phyloP scores from a whole-genome alignment of 2,329 filamentous ascomycete species.

The Nemania bipapillata region DNA sequence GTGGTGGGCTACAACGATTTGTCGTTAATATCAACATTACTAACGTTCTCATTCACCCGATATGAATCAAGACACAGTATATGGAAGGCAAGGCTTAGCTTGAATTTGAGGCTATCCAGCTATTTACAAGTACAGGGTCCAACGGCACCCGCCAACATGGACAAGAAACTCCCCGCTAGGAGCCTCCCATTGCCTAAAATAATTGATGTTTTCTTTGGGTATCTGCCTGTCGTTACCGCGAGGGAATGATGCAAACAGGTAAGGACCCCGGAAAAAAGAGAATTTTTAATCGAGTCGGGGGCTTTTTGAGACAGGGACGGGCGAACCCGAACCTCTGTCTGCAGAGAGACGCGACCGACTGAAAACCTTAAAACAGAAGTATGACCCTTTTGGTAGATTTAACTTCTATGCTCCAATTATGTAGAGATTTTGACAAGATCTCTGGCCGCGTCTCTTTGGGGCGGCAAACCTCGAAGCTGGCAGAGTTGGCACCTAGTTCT shows the following conservation, averaged over 20 bases:
- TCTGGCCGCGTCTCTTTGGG: too few species aligned
- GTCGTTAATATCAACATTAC: neutral
- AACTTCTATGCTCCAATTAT: constrained; percentile 48
- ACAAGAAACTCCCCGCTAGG: constrained; percentile 52
- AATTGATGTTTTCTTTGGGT: constrained; percentile 23
- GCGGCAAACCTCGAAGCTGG: too few species aligned
- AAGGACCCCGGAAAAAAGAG: constrained; percentile 40
- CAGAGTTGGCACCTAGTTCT: too few species aligned
- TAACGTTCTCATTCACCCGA: constrained; percentile 1
- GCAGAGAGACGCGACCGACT: constrained; percentile 62
- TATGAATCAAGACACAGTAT: constrained; percentile 11
- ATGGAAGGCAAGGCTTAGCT: constrained; percentile 37
- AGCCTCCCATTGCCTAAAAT: constrained; percentile 49
- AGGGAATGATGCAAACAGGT: constrained; percentile 23
- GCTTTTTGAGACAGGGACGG: constrained; percentile 53
- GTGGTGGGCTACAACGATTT: neutral
- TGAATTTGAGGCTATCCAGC: constrained; percentile 51
- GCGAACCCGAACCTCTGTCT: constrained; percentile 46
- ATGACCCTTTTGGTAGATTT: constrained; percentile 51
- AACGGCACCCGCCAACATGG: constrained; percentile 48
- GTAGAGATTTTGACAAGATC: neutral
- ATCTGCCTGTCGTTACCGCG: constrained; percentile 35
- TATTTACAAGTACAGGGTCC: constrained; percentile 48
- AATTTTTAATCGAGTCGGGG: constrained; percentile 50
- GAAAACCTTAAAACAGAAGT: constrained; percentile 52